Percentiles rank a stretch among this genome's conserved stretches.
Evolutionary conservation across 2,329 filamentous ascomycete species (phyloP).

Genomic region (Biscogniauxia marginata): DNA sequence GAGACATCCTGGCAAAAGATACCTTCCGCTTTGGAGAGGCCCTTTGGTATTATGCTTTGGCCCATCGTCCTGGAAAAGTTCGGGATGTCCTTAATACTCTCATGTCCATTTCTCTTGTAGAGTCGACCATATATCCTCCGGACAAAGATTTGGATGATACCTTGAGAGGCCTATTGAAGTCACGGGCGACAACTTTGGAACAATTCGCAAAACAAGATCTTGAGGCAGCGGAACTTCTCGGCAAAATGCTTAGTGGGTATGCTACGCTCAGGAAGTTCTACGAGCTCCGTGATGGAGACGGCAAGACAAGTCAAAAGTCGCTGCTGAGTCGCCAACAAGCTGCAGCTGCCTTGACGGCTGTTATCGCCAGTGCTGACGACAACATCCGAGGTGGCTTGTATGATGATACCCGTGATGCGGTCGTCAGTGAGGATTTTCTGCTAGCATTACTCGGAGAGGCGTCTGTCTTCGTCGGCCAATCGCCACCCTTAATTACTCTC

Average conservation of each 20-base stretch:
- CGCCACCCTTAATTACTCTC: conserved; percentile 56
- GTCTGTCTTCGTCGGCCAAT: conserved; percentile 69
- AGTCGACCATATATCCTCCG: conserved; percentile 78
- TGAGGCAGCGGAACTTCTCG: conserved; percentile 79
- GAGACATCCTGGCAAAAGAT: conserved; percentile 69
- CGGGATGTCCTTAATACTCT: conserved; percentile 83
- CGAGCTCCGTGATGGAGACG: conserved; percentile 70
- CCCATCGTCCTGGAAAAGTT: conserved; percentile 75
- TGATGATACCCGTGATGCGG: conserved; percentile 75
- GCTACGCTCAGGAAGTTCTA: conserved; percentile 90
- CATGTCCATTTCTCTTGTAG: conserved; percentile 81
- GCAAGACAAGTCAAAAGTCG: conserved; percentile 42
- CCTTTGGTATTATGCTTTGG: conserved; percentile 86
- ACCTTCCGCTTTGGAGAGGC: conserved; percentile 81
- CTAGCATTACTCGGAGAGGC: conserved; percentile 81
- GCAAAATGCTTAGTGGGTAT: conserved; percentile 86
- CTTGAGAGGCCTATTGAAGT: conserved; percentile 66
- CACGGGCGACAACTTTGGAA: conserved; percentile 70
- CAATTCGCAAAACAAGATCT: conserved; percentile 71
- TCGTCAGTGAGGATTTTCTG: conserved; percentile 85
- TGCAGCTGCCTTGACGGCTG: conserved; percentile 72
- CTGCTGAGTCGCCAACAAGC: conserved; percentile 65
- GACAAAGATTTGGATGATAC: conserved; percentile 69
- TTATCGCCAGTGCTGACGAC: conserved; percentile 82
- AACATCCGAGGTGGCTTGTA: conserved; percentile 90